Base-by-base conservation (phyloP, 495 filamentous ascomycete genomes). In the Talaromyces stipitatus region DNA sequence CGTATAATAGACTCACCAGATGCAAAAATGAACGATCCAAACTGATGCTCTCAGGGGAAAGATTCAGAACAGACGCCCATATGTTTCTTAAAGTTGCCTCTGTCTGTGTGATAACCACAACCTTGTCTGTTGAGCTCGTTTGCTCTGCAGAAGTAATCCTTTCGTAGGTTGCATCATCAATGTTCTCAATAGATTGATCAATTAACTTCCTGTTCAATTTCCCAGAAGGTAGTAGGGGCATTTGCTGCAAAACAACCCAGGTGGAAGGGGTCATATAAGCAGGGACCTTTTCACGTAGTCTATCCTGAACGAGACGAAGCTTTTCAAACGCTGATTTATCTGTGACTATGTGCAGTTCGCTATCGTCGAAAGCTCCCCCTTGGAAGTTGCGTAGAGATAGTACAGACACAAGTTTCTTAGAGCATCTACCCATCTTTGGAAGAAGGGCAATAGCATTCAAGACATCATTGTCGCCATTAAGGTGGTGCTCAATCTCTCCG, bases 1-100 rank as follows among this genome's bases (percentile, higher is more conserved):
- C 23, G 20, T 4, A 68, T 70, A 1, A 1, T 27, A 26, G 28
- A 55, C 36, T 32, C 27, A 55, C 51, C 45, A 59, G 22, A 47
- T 58, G 69, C 66, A 84, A 78, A 62, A 85, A 84, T 60, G 69
- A 75, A 55, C 80, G 74, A 48, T 76, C 71, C 5, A 76, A 63
- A 4, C 69, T 66, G 22, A 75, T 62, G 1, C 58, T 45, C 2
- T 61, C 58, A 2, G 58, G 20, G 2, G 59, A 28, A 1, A 73
- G 38, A 33, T 74, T 71, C 10, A 81, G 68, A 7, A 74, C 69
- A 6, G 69, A 53, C 7, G 62, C 60, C 67, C 69, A 76, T 38
- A 77, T 66, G 16, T 63, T 52, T 55, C 64, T 66, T 6, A 78
- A 64, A 22, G 36, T 59, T 50, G 56, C 29, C 23, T 65, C 62